Base-by-base conservation (phyloP, 257 asterid genomes). In the Rubia yunnanensis region DNA sequence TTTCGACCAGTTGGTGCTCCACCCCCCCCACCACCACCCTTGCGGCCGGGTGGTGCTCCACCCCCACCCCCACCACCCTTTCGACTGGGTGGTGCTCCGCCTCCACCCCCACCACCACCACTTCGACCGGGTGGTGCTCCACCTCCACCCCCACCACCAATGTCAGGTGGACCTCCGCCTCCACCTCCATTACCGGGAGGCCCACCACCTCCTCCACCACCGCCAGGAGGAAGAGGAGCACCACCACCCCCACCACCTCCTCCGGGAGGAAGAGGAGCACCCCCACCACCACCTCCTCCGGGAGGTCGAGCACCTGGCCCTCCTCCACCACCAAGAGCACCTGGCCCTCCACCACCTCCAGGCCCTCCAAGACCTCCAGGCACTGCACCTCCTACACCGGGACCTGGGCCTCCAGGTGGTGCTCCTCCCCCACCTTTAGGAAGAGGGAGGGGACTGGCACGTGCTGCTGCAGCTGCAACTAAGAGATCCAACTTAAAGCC, bases 401-500 rank as follows among this genome's bases (percentile, higher is more conserved):
- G 88, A 74, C 88, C 96, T 60, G 80, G 82, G 53, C 34, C 79
- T 72, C 88, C 81, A 75, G 81, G 86, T 64, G 78, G 78, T 71
- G 96, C 88, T 60, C 72, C 84, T 76, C 92, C 81, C 52, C 70
- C 79, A 10, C 80, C 80, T 39, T 67, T 83, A n/a, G 83, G 92
- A 48, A 77, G 95, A 74, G 95, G 94, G 44, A 87, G 92, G 58
- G 92, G 92, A 23, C 73, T 84, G 58, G 14, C 82, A 71, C 96
- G 97, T 65, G 83, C 91, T 5, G 64, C 75, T 24, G 82, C 61
- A 61, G 71, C 75, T 49, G 91, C 83, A 53, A 80, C 89, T 67
- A 84, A 84, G 50, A 86, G 85, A 79, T 91, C 99, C 63, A 91
- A 81, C 56, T 72, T 94, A 75, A 94, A 94, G 80, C 99, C 99